Evolutionary conservation across 176 grass and related monocot genomes (phyloP).

Genomic region (Eleusine coracana): DNA sequence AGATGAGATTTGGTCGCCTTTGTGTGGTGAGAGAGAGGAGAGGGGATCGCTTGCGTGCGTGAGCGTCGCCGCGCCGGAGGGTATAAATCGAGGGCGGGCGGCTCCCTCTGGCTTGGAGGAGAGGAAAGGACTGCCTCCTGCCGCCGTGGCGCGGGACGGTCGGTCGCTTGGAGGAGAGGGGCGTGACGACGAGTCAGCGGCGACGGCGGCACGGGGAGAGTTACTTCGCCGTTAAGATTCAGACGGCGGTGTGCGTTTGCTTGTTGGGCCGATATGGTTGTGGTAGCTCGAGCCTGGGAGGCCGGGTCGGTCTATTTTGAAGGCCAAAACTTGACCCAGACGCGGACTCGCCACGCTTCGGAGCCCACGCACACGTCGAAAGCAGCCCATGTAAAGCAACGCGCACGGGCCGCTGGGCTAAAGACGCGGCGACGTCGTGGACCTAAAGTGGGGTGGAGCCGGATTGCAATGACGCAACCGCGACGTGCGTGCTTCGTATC

Average conservation of each 20-base stretch:
- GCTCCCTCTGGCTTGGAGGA: constrained; percentile 34
- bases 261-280: background rate
- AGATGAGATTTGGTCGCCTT: background rate
- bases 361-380: background rate
- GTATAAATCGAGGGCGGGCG: constrained; percentile 32
- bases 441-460: too few species aligned
- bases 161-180: background rate
- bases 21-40: background rate
- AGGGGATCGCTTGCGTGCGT: background rate
- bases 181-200: background rate
- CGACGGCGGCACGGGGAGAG: background rate
- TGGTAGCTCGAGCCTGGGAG: too few species aligned
- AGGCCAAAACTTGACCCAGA: too few species aligned
- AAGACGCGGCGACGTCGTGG: too few species aligned
- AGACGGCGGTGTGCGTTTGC: background rate
- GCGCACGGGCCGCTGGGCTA: too few species aligned
- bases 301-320: too few species aligned
- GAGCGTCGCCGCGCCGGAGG: background rate
- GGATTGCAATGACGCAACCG: too few species aligned
- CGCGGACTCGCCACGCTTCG: background rate
- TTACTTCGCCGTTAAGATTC: background rate
- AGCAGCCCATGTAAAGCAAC: too few species aligned
- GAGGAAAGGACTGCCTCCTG: constrained; percentile 35
- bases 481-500: background rate
- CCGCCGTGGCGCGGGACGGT: background rate